phyloP scores from a whole-genome alignment of 257 asterid species.

The Solanum paucissectum region DNA sequence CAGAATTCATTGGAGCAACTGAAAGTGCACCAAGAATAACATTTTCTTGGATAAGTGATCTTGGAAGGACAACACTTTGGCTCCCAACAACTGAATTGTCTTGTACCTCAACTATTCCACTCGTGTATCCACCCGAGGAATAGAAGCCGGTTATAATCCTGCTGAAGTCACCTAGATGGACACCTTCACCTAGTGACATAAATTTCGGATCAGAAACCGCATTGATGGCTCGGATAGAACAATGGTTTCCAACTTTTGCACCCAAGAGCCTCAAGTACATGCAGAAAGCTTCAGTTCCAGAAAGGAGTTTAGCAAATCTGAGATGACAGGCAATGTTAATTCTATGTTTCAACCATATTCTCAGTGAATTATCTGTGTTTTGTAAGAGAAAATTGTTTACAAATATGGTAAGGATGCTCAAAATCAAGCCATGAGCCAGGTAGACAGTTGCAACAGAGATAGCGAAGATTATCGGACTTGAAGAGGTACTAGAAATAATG shows the following conservation, averaged over 20 bases:
- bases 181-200: slow-evolving; percentile 52
- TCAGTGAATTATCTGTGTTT: slow-evolving; percentile 20
- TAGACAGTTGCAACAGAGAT: slow-evolving; percentile 39
- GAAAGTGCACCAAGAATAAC: slow-evolving; percentile 88
- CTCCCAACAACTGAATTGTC: slow-evolving; percentile 70
- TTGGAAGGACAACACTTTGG: slow-evolving; percentile 75
- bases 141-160: slow-evolving; percentile 55
- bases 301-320: slow-evolving; percentile 71
- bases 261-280: slow-evolving; percentile 64
- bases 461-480: slow-evolving; percentile 32
- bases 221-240: slow-evolving; percentile 78
- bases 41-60: slow-evolving; percentile 41
- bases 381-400: slow-evolving; percentile 15
- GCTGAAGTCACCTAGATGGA: slow-evolving; percentile 84
- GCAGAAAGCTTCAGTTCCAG: slow-evolving; percentile 87
- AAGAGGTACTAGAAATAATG: slow-evolving; percentile 16
- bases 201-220: slow-evolving; percentile 50
- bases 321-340: slow-evolving; percentile 48
- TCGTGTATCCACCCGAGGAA: slow-evolving; percentile 36
- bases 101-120: slow-evolving; percentile 42
- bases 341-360: slow-evolving; percentile 53
- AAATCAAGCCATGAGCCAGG: slow-evolving; percentile 49
- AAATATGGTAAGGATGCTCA: slow-evolving; percentile 34
- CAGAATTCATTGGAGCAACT: slow-evolving; percentile 47
- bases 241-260: slow-evolving; percentile 53